Conservation (phyloP, 2,329 filamentous ascomycete species). For the Cryphonectria naterciae region DNA sequence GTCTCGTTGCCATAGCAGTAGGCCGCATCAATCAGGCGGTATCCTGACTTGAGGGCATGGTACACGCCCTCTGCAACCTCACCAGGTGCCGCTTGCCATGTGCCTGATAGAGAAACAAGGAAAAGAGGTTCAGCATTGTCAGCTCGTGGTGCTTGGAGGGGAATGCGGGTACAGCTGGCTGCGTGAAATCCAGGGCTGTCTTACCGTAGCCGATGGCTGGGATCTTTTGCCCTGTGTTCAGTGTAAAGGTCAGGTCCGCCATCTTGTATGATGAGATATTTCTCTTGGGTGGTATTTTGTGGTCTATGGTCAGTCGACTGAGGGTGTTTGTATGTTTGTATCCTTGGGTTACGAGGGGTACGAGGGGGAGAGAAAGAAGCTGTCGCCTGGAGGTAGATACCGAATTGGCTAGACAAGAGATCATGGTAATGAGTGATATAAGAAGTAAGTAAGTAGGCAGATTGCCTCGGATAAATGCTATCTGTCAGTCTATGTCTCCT, state of each 20-base stretch:
- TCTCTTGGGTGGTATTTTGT: conserved; percentile 7
- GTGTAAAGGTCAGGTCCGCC: conserved; percentile 61
- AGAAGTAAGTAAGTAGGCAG: not conserved
- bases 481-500: not conserved
- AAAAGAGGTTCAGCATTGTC: conserved; percentile 11
- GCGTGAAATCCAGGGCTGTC: conserved; percentile 26
- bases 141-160: not conserved
- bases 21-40: conserved; percentile 70
- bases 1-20: conserved; percentile 83
- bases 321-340: not conserved
- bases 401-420: not conserved
- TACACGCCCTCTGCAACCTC: conserved; percentile 62
- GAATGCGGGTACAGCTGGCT: not conserved
- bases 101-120: no score
- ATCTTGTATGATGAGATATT: conserved; percentile 41
- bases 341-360: not conserved
- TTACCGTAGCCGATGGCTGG: conserved; percentile 66
- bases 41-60: conserved; percentile 60
- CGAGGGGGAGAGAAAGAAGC: not conserved
- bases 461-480: conserved; percentile 1
- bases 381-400: not conserved
- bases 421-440: not conserved
- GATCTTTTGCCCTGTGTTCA: conserved; percentile 67
- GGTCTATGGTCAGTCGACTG: no score
- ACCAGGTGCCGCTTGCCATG: conserved; percentile 66